Evolutionary conservation across 78 protist species (phyloP).

Genomic region (Planoprotostelium fungivorum): DNA sequence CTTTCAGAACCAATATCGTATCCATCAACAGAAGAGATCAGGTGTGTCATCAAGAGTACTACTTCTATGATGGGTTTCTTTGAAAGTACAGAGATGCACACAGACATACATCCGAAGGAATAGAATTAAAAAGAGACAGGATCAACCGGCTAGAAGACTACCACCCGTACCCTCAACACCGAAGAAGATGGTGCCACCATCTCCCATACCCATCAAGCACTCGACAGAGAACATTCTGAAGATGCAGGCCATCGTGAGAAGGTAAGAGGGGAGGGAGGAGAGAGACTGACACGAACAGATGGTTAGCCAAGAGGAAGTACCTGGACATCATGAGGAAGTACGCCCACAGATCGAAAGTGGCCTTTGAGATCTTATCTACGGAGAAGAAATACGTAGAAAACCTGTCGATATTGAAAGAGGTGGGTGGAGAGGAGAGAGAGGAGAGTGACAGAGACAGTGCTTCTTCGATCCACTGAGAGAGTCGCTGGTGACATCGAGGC

Average conservation of each 20-base stretch:
- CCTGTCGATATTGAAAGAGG: background rate
- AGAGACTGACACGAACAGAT: background rate
- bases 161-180: background rate
- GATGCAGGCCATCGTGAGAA: background rate
- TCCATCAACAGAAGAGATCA: background rate
- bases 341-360: background rate
- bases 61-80: too few species aligned
- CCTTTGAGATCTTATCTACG: background rate
- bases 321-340: background rate
- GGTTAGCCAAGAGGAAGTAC: background rate
- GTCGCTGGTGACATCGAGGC: background rate
- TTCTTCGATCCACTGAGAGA: background rate
- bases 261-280: background rate
- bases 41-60: background rate
- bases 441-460: too few species aligned
- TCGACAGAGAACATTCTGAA: background rate
- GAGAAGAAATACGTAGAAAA: background rate
- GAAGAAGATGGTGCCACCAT: background rate
- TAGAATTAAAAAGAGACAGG: too few species aligned
- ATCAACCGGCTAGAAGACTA: background rate
- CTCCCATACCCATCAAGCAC: background rate
- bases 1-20: background rate
- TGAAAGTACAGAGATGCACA: background rate
- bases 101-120: too few species aligned
- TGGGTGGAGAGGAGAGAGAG: too few species aligned